Percentiles rank a stretch among this genome's conserved stretches.
Evolutionary conservation across 306 rosid genomes (phyloP).

Genomic region (Lotus japonicus): DNA sequence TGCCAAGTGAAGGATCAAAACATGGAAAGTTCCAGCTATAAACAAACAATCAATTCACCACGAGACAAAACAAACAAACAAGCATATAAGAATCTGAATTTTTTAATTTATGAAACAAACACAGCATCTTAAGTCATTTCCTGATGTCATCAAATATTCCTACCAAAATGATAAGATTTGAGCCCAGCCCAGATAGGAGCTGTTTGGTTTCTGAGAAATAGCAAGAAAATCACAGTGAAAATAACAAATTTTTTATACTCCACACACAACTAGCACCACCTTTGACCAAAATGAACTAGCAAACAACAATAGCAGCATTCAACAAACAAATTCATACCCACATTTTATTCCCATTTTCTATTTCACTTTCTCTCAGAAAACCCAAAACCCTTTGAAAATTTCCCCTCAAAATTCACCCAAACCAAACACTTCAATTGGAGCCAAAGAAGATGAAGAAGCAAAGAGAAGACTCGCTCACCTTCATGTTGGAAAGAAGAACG

Average conservation of each 20-base stretch:
- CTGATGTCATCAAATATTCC: constrained; percentile 31
- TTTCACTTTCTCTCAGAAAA: not conserved
- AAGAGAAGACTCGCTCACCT: constrained; percentile 36
- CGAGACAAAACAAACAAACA: constrained; percentile 10
- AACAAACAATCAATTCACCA: constrained; percentile 24
- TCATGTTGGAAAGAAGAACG: constrained; percentile 76
- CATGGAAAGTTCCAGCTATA: constrained; percentile 11
- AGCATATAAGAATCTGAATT: constrained; percentile 34
- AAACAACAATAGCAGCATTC: not conserved
- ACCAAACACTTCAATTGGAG: not conserved
- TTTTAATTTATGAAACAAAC: constrained; percentile 1
- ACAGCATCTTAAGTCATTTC: constrained; percentile 48
- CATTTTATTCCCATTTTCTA: not conserved
- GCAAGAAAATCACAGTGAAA: constrained; percentile 11
- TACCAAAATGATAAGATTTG: constrained; percentile 11
- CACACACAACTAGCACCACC: not conserved
- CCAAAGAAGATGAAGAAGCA: not conserved
- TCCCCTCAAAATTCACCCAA: not conserved
- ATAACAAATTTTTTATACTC: constrained; percentile 10
- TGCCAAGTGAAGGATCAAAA: constrained; percentile 20
- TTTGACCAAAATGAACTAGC: not conserved
- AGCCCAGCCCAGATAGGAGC: constrained; percentile 1
- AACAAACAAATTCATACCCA: not conserved
- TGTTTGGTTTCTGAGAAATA: constrained; percentile 22
- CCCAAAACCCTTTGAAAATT: constrained; percentile 22